Evolutionary conservation across 2,329 filamentous ascomycete genomes (phyloP), one percentile per base, ranked within the genome.

Genomic region (Pestalotiopsis sp.): DNA sequence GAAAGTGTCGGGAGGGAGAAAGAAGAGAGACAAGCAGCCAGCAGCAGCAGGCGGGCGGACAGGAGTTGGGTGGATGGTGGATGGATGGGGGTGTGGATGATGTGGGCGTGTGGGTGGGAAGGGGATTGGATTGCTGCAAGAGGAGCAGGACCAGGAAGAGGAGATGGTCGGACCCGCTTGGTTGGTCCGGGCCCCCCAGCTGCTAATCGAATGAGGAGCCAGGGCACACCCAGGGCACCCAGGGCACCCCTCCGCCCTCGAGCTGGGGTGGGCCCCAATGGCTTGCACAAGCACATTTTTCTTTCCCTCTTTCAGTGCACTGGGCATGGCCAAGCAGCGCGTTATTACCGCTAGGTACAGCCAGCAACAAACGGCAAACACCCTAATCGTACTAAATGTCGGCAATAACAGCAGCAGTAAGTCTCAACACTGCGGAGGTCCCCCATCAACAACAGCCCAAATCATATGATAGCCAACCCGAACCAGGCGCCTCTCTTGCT

Each of bases 21-120:
- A 59, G 36, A 45, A 59, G 61, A 60, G 45, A 52, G 45, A 52
- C 45, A 52, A 52, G 45, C 45, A 36, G 31, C 31, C 27, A 27
- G 27, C 31, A 36, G 31, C 31, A 36, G 31, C 31, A 52, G 45
- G 45, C 62, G 68, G 41, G 56, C 58, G 60, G 68, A 63, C 57
- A 61, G 60, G 31, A 67, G 66, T 63, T 64, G 49, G 67, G 27
- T 23, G 64, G 52, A 12, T 45, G 45, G 52, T 23, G 63, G 38
- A 20, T 20, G 61, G 25, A 25, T 23, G 23, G 60, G 61, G 23
- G 61, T 25, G 20, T 49, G 17, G 36, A 64, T 36, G 31, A 36
- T 36, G 31, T 36, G 31, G 31, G 31, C 31, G 31, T 36, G 31
- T 36, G 31, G 31, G 31, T 36, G 31, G 31, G 31, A 36, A 36